Evolutionary conservation across 2,329 filamentous ascomycete species (phyloP), one percentile per base, ranked within the genome.

Genomic region (Cladosporium velox): DNA sequence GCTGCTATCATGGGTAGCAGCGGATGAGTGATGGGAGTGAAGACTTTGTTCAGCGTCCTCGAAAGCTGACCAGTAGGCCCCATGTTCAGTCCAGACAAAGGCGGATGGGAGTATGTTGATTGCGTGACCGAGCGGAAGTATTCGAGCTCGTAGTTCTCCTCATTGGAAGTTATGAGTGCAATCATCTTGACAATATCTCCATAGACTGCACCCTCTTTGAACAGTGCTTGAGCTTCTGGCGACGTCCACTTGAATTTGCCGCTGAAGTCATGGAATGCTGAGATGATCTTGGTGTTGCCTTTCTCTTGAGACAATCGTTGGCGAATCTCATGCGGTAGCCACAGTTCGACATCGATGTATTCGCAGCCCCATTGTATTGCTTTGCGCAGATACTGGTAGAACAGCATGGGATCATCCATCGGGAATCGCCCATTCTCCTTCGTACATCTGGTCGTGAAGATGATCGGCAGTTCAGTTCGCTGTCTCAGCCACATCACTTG

Each of bases 111-210:
- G 70, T 90, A 89, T 68, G 90, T 87, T 34, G 85, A 81, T 73
- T 88, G 88, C 75, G 95, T 89, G 70, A 88, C 85, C 12, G 91
- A 92, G 34, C 92, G 88, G 79, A 96, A 96, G 77, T 93, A 93
- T 77, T 96, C 92, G 38, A 96, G 85, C 79, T 96, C 91, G 75
- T 96, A 95, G 77, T 96, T 95, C 72, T 93, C 91, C 74, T 93
- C 91, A 75, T 91, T 88, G 49, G 90, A 89, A 74, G 88, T 90
- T 74, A 92, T 91, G 74, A 93, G 89, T 35, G 90, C 88, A 73
- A 95, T 95, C 91, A 96, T 95, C 81, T 95, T 96, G 74, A 96
- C 89, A 66, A 96, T 91, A 76, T 96, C 91, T 57, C 90, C 90
- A 71, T 93, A 92, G 66, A 87, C 86, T 57, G 86, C 86, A 10